phyloP scores from a whole-genome alignment of 306 rosid genomes.

The Prunus mume region DNA sequence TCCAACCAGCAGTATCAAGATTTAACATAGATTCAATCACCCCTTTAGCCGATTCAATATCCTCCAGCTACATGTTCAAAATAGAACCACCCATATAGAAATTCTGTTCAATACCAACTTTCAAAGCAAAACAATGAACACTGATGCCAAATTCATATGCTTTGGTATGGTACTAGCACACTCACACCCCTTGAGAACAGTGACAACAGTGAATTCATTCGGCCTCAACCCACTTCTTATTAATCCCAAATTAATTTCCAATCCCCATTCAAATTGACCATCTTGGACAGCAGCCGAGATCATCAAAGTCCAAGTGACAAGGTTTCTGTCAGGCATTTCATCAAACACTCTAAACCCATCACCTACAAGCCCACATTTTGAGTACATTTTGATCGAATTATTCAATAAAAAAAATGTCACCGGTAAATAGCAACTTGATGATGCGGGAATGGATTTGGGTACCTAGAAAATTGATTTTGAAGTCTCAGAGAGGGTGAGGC shows the following conservation, averaged over 20 bases:
- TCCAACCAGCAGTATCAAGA: constrained; percentile 53
- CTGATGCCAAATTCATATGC: constrained; percentile 32
- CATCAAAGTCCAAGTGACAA: constrained; percentile 60
- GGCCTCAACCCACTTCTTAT: constrained; percentile 41
- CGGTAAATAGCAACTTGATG: constrained; percentile 32
- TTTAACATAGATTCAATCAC: constrained; percentile 33
- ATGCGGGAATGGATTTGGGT: constrained; percentile 40
- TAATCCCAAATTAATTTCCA: constrained; percentile 39
- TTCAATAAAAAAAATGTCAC: constrained; percentile 38
- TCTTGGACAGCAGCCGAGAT: constrained; percentile 41
- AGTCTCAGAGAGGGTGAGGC: constrained; percentile 35
- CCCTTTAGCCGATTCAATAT: constrained; percentile 40
- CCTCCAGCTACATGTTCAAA: constrained; percentile 48
- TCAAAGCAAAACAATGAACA: constrained; percentile 46
- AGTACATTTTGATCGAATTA: constrained; percentile 45
- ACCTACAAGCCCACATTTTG: constrained; percentile 27
- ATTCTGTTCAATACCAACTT: constrained; percentile 44
- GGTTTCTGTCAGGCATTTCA: constrained; percentile 49
- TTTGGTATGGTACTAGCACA: constrained; percentile 27
- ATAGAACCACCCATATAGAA: constrained; percentile 39
- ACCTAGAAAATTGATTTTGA: constrained; percentile 35
- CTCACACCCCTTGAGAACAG: constrained; percentile 49
- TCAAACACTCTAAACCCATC: constrained; percentile 38
- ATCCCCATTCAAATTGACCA: constrained; percentile 38
- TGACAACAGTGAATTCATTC: constrained; percentile 48